phyloP scores from a whole-genome alignment of 1,139 yeast species.

The Debaryomyces psychrophilus region DNA sequence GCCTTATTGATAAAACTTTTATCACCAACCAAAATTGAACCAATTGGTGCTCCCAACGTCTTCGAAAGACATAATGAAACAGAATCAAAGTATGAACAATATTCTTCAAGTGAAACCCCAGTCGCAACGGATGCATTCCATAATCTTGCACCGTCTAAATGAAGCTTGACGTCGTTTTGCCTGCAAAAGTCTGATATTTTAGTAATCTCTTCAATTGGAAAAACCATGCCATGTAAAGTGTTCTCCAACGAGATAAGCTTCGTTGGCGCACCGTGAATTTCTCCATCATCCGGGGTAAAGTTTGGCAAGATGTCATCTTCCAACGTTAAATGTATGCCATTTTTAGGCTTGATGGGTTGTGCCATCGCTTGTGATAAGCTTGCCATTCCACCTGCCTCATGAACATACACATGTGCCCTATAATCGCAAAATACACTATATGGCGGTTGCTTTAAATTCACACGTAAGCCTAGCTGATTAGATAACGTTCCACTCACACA shows the following conservation, averaged over 20 bases:
- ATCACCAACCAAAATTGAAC: constrained; percentile 44
- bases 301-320: constrained; percentile 43
- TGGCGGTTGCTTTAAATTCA: constrained; percentile 49
- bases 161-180: constrained; percentile 37
- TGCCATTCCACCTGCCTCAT: constrained; percentile 52
- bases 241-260: constrained; percentile 50
- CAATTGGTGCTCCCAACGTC: constrained; percentile 51
- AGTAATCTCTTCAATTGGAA: constrained; percentile 46
- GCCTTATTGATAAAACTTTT: constrained; percentile 41
- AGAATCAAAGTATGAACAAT: constrained; percentile 45
- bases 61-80: constrained; percentile 51
- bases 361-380: constrained; percentile 51
- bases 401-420: constrained; percentile 42
- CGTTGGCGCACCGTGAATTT: constrained; percentile 52
- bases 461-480: constrained; percentile 46
- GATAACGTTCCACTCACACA: constrained; percentile 53
- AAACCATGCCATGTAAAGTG: constrained; percentile 49
- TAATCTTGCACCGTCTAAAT: constrained; percentile 51
- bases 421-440: constrained; percentile 45
- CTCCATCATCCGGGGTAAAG: constrained; percentile 51
- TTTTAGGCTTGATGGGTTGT: constrained; percentile 42
- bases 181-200: constrained; percentile 42
- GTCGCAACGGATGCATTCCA: constrained; percentile 51
- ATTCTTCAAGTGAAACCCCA: constrained; percentile 42
- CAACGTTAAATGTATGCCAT: constrained; percentile 42